Evolutionary conservation across 768 basidiomycete genomes (phyloP).

Genomic region (Boletus pseudopeckii): DNA sequence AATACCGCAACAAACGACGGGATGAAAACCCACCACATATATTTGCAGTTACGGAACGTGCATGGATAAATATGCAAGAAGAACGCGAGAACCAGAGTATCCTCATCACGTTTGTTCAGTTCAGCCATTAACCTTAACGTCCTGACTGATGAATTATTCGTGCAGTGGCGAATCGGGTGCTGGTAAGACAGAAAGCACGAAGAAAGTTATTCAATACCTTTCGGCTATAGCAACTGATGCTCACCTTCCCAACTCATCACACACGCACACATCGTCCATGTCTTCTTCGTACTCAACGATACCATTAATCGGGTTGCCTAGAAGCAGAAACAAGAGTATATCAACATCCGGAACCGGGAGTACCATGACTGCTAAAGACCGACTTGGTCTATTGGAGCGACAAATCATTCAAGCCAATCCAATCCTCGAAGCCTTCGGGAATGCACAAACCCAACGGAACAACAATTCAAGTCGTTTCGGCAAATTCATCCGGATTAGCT

Average conservation of each 20-base stretch:
- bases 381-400: slow-evolving; percentile 85
- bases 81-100: slow-evolving; percentile 98
- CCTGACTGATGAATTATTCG: slow-evolving; percentile 8
- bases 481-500: slow-evolving; percentile 95
- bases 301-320: slow-evolving; percentile 65
- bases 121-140: not conserved
- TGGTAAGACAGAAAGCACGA: slow-evolving; percentile 98
- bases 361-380: slow-evolving; percentile 58
- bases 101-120: slow-evolving; percentile 80
- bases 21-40: slow-evolving; percentile 96
- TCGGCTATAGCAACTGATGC: slow-evolving; percentile 92
- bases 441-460: slow-evolving; percentile 96
- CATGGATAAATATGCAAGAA: slow-evolving; percentile 98
- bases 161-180: slow-evolving; percentile 95
- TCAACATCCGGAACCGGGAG: slow-evolving; percentile 43
- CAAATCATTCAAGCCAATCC: slow-evolving; percentile 98
- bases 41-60: slow-evolving; percentile 94
- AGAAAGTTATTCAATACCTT: slow-evolving; percentile 99
- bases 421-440: slow-evolving; percentile 95
- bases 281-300: slow-evolving; percentile 53
- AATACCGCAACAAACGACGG: slow-evolving; percentile 85
- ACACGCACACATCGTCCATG: slow-evolving; percentile 65
- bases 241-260: slow-evolving; percentile 53
- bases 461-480: slow-evolving; percentile 99
- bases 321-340: slow-evolving; percentile 56